Evolutionary conservation across 352 stramenopile species (phyloP), one percentile per base, ranked within the genome.

Genomic region (Phytopythium kandeliae): DNA sequence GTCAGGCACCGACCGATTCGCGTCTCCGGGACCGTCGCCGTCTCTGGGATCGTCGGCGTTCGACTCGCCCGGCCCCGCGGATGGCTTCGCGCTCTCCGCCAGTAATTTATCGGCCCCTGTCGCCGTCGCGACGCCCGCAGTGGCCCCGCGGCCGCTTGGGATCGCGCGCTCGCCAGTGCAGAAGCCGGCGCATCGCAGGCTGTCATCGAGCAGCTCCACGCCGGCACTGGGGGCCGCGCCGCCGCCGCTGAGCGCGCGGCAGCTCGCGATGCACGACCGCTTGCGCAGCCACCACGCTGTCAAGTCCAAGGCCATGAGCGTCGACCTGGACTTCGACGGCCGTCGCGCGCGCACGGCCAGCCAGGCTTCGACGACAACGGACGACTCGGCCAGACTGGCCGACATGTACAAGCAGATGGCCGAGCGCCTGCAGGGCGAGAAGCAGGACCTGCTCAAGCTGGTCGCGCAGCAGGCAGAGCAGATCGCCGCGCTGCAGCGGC

Each of bases 321-420:
- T 56, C 10, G 48, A 48, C 30, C 35, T 44, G 19, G 22, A 31
- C 26, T 28, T 55, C 0, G 45, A 48, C 8, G 25, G 57, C 5
- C 24, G 26, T 7, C 36, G 36, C 36, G 36, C 6, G 11, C 35
- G 35, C 35, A n/a, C 40, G 40, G 46, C 11, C 16, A 54, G 54
- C 16, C 54, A 58, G 13, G 43, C 74, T 8, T 78, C 72, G 13
- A 78, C 71, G 15, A 42, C n/a, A n/a, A 81, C 15, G 7, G 77
- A 85, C 31, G 75, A 87, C 51, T 79, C 71, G 21, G 57, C 72
- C 10, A 83, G 74, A 40, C 54, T 92, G n/a, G 80, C 71, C 17
- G 72, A 84, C 57, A 85, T 89, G 78, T 92, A 90, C 71, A 89
- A 90, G 55, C 73, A 86, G 53, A 92, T 90, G 79, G 69, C 76